These are phyloP conservation scores for Entrophospora sp. DNA, from an alignment of 192 early-diverging fungal species.

Conservation along the genomic window DNA sequence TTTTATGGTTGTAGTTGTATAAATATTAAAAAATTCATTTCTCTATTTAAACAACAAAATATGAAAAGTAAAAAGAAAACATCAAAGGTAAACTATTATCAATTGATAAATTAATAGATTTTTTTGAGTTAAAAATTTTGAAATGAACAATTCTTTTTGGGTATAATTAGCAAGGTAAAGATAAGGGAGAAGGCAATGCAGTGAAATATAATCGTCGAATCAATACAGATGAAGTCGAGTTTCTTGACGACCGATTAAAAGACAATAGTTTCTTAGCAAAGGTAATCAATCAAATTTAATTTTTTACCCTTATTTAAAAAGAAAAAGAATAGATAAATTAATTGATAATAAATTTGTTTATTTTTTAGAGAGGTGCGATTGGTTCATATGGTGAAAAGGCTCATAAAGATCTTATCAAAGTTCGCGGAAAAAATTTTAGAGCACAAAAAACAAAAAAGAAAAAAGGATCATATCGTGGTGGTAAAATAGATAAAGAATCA, in stretches of 20 bases:
- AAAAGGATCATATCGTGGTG: slow-evolving; percentile 88
- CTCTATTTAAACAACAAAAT: no score
- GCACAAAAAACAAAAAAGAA: slow-evolving; percentile 98
- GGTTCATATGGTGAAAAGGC: slow-evolving; percentile 88
- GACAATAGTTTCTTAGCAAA: slow-evolving; percentile 19
- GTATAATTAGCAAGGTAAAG: slow-evolving; percentile 36
- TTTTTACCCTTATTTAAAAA: neutral
- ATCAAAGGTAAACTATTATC: no score
- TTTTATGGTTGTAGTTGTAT: no score
- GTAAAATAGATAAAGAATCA: slow-evolving; percentile 72
- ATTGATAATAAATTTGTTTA: neutral
- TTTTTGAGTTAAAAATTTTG: no score
- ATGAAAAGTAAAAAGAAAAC: no score
- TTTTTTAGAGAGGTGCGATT: slow-evolving; percentile 45
- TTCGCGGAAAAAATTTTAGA: slow-evolving; percentile 84
- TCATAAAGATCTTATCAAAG: slow-evolving; percentile 83
- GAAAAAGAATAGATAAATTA: neutral
- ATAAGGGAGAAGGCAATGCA: neutral
- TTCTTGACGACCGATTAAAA: slow-evolving; percentile 10
- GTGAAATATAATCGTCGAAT: neutral
- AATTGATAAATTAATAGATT: no score
- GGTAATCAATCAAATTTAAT: neutral
- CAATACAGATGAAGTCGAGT: neutral
- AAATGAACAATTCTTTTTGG: no score
- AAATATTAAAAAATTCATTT: no score